These are phyloP conservation scores for Hordeum pubiflorum DNA, from an alignment of 202 grass and related monocot genomes.

Conservation along the genomic window DNA sequence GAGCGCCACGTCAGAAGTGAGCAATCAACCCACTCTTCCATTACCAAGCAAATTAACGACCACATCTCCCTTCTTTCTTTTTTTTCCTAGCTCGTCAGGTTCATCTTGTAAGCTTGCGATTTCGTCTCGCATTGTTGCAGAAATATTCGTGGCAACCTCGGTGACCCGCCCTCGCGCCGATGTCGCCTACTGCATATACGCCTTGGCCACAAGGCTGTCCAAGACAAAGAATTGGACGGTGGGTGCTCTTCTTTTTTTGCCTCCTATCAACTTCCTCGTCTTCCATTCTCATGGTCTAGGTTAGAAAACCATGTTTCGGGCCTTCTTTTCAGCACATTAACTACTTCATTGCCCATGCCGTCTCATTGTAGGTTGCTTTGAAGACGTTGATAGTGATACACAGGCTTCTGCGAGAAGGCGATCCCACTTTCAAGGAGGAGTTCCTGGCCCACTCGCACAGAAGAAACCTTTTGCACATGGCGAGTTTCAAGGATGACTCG, in stretches of 20 bases:
- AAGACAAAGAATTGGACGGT: constrained; percentile 88
- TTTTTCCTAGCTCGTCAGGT: not conserved
- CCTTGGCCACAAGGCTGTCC: constrained; percentile 62
- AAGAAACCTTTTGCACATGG: constrained; percentile 62
- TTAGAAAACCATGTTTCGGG: not conserved
- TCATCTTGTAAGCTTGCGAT: not conserved
- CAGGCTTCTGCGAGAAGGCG: constrained; percentile 78
- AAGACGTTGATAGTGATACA: constrained; percentile 95
- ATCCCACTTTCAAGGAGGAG: constrained; percentile 92
- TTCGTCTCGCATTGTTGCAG: not conserved
- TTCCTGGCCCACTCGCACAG: constrained; percentile 54
- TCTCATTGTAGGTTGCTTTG: constrained; percentile 57
- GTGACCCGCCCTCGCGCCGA: constrained; percentile 57
- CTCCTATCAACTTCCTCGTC: not conserved
- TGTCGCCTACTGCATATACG: constrained; percentile 77
- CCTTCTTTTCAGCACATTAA: not conserved
- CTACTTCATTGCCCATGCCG: not conserved
- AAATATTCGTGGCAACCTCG: constrained; percentile 69
- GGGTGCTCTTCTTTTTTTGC: not conserved
- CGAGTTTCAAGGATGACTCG: constrained; percentile 87
- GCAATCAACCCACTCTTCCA: not conserved
- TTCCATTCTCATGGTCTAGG: not conserved
- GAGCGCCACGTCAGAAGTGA: constrained; percentile 90
- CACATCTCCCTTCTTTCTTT: not conserved
- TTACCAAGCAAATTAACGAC: not conserved